phyloP scores from a whole-genome alignment of 140 eudicot species.

The Ambrosia hybrid region DNA sequence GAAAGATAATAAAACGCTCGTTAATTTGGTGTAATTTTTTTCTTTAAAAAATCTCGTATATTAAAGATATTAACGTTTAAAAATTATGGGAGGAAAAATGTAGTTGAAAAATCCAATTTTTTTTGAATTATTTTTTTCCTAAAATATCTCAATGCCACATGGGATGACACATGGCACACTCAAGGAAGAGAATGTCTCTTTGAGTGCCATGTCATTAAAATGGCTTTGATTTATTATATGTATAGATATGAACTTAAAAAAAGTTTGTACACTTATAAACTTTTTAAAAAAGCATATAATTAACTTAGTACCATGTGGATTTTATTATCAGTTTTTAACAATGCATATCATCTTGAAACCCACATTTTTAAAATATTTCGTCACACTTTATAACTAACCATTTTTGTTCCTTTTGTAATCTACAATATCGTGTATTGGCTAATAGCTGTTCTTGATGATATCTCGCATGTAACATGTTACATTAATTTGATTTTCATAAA shows the following conservation, averaged over 20 bases:
- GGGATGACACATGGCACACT: too few species aligned
- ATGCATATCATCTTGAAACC: slow-evolving; percentile 1
- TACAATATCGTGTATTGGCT: not conserved
- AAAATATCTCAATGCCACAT: too few species aligned
- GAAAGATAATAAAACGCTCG: too few species aligned
- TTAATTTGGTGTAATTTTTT: too few species aligned
- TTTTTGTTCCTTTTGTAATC: slow-evolving; percentile 7
- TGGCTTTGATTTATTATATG: too few species aligned
- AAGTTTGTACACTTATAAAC: not conserved
- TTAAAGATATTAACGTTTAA: too few species aligned
- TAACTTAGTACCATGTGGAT: slow-evolving; percentile 3
- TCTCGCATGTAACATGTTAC: slow-evolving; percentile 7
- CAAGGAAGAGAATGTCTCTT: too few species aligned
- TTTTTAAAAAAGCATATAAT: not conserved
- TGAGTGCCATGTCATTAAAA: too few species aligned
- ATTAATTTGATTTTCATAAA: not conserved
- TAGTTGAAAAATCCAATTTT: too few species aligned
- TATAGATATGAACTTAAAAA: not conserved
- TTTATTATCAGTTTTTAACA: not conserved
- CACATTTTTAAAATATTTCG: not conserved
- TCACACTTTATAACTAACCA: slow-evolving; percentile 11
- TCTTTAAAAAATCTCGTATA: too few species aligned
- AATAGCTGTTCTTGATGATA: slow-evolving; percentile 4
- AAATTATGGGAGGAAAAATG: too few species aligned
- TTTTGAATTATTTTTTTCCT: too few species aligned